phyloP scores from a whole-genome alignment of 2,329 filamentous ascomycete genomes.

The Hymenoscyphus repandus region DNA sequence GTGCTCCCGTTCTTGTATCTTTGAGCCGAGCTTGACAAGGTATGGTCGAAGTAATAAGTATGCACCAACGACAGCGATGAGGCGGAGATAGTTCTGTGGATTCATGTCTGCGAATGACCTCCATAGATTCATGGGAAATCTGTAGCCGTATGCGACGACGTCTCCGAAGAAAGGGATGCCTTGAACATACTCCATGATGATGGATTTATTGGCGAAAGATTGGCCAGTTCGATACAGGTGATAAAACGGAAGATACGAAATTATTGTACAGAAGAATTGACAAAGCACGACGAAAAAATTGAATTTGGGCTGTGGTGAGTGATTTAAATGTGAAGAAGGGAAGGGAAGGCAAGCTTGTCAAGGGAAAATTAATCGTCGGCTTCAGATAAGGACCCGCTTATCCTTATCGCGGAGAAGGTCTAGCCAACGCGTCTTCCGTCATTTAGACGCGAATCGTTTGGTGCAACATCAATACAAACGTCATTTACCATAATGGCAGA shows the following conservation, averaged over 20 bases:
- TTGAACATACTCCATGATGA: slow-evolving; percentile 1
- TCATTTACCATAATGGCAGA: slow-evolving; percentile 13
- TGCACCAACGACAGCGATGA: slow-evolving; percentile 65
- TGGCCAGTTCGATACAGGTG: not conserved
- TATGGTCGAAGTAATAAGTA: slow-evolving; percentile 73
- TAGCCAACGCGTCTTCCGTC: slow-evolving; percentile 16
- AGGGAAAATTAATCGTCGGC: not conserved
- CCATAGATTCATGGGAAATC: slow-evolving; percentile 43
- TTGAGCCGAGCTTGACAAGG: slow-evolving; percentile 61
- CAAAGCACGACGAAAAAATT: too few species aligned
- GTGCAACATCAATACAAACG: not conserved
- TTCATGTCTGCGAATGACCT: slow-evolving; percentile 47
- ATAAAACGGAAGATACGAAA: not conserved
- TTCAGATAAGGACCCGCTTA: slow-evolving; percentile 1
- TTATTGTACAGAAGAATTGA: not conserved
- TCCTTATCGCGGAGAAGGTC: slow-evolving; percentile 6
- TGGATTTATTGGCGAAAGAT: not conserved
- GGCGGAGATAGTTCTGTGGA: slow-evolving; percentile 56
- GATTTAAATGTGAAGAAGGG: not conserved
- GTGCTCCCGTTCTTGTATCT: slow-evolving; percentile 58
- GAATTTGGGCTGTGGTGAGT: not conserved
- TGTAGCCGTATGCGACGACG: slow-evolving; percentile 12
- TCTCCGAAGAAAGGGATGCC: slow-evolving; percentile 2
- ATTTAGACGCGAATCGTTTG: not conserved
- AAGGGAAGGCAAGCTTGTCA: too few species aligned